A percentile compares a stretch with the other conserved stretches of the same genome.
These are phyloP conservation scores for Cladosporium sp. DNA, from an alignment of 2,329 filamentous ascomycete genomes.

Conservation along the genomic window DNA sequence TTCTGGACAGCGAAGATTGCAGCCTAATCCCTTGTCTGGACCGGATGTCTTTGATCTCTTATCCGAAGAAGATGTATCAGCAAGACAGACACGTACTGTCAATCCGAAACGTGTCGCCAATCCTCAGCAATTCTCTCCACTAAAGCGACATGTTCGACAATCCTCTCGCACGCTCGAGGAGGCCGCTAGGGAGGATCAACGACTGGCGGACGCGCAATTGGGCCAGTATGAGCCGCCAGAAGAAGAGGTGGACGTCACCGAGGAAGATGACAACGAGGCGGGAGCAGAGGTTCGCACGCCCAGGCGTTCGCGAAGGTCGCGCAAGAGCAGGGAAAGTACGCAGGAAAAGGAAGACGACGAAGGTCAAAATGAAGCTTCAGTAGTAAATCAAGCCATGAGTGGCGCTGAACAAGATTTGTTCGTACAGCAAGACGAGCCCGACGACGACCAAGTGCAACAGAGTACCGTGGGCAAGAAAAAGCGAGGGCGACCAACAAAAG, in stretches of 20 bases:
- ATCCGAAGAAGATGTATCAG: background rate
- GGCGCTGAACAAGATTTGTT: background rate
- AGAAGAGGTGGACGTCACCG: background rate
- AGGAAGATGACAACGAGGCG: background rate
- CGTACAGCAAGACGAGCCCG: background rate
- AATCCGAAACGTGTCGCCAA: background rate
- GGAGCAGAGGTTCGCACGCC: no score
- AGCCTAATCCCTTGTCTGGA: background rate
- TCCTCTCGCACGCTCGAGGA: background rate
- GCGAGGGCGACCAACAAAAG: no score
- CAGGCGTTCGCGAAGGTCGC: no score
- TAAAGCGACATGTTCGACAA: background rate
- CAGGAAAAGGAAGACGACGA: no score
- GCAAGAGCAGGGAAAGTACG: no score
- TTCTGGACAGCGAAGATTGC: background rate
- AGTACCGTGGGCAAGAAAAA: background rate
- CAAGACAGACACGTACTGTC: background rate
- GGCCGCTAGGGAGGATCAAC: background rate
- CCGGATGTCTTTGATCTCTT: background rate
- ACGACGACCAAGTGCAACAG: background rate
- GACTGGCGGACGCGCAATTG: background rate
- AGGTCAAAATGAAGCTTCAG: background rate
- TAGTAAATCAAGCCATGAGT: background rate
- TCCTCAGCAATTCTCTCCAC: background rate
- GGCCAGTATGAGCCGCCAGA: background rate